Evolutionary conservation across 192 early-diverging fungal species (phyloP), one percentile per base, ranked within the genome.

Genomic region (Coemansia interrupta): DNA sequence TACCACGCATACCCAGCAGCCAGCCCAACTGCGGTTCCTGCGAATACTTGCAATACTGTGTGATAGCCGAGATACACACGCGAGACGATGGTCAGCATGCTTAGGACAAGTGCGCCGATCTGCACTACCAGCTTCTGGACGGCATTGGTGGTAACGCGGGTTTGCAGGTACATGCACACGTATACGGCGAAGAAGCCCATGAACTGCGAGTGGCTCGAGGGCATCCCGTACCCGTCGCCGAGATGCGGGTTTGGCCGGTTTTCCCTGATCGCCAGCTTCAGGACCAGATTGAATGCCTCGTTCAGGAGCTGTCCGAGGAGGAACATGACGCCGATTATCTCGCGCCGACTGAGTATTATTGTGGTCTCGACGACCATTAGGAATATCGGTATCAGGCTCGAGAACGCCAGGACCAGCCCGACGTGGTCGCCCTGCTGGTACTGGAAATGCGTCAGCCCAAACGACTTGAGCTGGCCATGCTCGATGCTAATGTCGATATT

Each of bases 201-300:
- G 58, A 79, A 79, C 64, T 79, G 77, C 28, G 77, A 48, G 18
- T 79, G 77, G 28, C 77, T 79, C 5, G 77, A 79, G 8, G 77
- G 77, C 77, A 79, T 79, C 24, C 77, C 77, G 54, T 70, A 79
- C 13, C 77, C 77, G 47, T 73, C 77, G 24, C 77, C 77, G 1
- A 79, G 54, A 18, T 70, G 61, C 40, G 40, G 5, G 40, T 69
- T 41, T 7, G 77, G 77, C 40, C 77, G 65, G 6, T 62, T 60
- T 30, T 73, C 47, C 4, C 56, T 45, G 18, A 79, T 64, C 1
- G 45, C 24, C 17, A 17, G 24, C 51, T 79, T 79, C 8, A 79
- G 57, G 4, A 47, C 49, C 13, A 70, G 43, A 41, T 70, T 79
- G 43, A 67, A 63, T 23, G 18, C 52, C 49, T 79, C 77, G 64